Evolutionary conservation across 768 basidiomycete species (phyloP).

Genomic region (Suillus alpinus): DNA sequence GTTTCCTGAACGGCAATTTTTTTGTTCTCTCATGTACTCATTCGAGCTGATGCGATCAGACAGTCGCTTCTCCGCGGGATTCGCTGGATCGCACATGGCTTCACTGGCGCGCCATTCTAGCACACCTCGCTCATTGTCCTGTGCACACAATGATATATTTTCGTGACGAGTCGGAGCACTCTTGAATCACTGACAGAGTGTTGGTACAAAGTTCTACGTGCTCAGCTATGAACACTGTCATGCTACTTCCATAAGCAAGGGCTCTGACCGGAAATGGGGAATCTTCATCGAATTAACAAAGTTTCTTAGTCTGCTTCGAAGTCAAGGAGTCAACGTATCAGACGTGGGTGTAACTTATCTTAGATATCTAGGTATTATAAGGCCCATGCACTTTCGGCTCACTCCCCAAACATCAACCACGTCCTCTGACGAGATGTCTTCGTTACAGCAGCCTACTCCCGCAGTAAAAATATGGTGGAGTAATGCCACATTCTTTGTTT

Average conservation of each 20-base stretch:
- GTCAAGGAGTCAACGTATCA: background rate
- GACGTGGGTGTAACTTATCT: background rate
- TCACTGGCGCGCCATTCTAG: background rate
- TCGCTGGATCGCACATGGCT: background rate
- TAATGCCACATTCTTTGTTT: constrained; percentile 56
- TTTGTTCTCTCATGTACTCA: background rate
- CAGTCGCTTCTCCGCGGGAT: background rate
- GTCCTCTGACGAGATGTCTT: background rate
- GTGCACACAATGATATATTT: too few species aligned
- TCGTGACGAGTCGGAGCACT: too few species aligned
- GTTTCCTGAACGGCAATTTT: background rate
- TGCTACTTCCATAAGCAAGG: background rate
- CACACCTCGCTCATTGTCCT: background rate
- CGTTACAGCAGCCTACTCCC: background rate
- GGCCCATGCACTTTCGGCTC: background rate
- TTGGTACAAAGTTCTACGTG: too few species aligned
- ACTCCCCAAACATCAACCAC: background rate
- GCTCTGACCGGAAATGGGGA: background rate
- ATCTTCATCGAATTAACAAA: background rate
- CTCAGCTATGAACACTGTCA: too few species aligned
- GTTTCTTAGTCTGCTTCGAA: background rate
- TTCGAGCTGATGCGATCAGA: background rate
- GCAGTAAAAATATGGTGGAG: constrained; percentile 56
- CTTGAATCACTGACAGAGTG: too few species aligned
- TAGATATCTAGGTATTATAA: background rate